phyloP scores from a whole-genome alignment of 495 filamentous ascomycete species.

The Apiosordaria backusii region DNA sequence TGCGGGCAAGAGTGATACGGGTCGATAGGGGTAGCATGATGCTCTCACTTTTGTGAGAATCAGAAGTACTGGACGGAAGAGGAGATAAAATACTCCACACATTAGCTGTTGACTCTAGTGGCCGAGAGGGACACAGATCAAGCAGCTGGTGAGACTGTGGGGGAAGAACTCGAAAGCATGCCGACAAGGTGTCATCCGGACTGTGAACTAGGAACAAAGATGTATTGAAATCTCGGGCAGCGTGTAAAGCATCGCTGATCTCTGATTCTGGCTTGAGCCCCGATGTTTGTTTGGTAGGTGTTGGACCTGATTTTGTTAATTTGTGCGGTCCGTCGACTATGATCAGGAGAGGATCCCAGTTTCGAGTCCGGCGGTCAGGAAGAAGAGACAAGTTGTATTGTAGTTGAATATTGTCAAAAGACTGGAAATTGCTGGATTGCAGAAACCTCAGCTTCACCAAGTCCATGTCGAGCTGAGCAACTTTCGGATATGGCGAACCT shows the following conservation, averaged over 20 bases:
- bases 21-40: too few relatives aligned
- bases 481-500: background rate
- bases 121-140: too few relatives aligned
- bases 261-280: too few relatives aligned
- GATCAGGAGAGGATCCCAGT: background rate
- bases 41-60: too few relatives aligned
- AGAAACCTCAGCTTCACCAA: background rate
- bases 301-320: too few relatives aligned
- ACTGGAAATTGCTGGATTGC: background rate
- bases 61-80: too few relatives aligned
- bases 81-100: too few relatives aligned
- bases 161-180: background rate
- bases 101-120: too few relatives aligned
- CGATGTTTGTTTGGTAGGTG: too few relatives aligned
- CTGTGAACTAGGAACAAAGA: background rate
- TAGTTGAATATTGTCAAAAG: background rate
- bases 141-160: too few relatives aligned
- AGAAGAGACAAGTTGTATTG: background rate
- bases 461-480: background rate
- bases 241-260: background rate
- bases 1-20: too few relatives aligned
- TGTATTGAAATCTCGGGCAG: background rate
- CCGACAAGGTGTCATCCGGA: background rate
- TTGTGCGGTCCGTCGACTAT: background rate
- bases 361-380: background rate